Base-by-base conservation (phyloP, 2,329 filamentous ascomycete genomes). In the Amesomyces nigricolor region DNA sequence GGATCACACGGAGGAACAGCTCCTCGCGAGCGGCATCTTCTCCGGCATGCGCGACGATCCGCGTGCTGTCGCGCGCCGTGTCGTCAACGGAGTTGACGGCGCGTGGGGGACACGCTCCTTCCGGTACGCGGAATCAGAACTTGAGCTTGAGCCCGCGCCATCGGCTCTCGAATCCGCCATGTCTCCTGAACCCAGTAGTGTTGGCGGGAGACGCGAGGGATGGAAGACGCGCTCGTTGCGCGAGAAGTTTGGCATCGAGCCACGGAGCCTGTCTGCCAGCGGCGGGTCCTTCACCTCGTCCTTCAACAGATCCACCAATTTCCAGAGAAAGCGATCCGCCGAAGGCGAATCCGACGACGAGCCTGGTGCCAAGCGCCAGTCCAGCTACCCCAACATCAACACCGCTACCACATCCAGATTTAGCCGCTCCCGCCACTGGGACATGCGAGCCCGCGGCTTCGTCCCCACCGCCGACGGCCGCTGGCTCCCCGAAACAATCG, bases 401-500 rank as follows among this genome's bases (percentile, higher is more conserved):
- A 22, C 40, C 7, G 19, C 19, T 3, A 54, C 39, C 13, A 26
- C 49, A 2, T 54, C 26, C 8, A 50, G 56, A 2, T 50, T 58
- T 5, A n/a, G 30, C 9, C 64, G 64, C 9, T 68, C 71, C 19
- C 65, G 65, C 1, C 72, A 73, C 54, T 73, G 71, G 70, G 66
- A 68, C 30, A 58, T 72, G 5, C 57, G 64, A 13, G 58, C 58
- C 4, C 56, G 64, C 1, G 64, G 64, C 3, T 72, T 81, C 16
- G 76, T 79, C 2, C 76, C 74, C 58, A 75, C 80, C 72, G 72
- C 76, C 4, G 74, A 82, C 58, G 74, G 79, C n/a, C 73, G 76
- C 47, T 78, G 77, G 58, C 62, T 80, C 2, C 79, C 78, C 5
- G 78, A 82, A 58, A 71, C 72, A 2, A 69, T 82, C 40, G 77